These are phyloP conservation scores for Fusarium ambrosium DNA, from an alignment of 2,329 filamentous ascomycete genomes.

Conservation along the genomic window DNA sequence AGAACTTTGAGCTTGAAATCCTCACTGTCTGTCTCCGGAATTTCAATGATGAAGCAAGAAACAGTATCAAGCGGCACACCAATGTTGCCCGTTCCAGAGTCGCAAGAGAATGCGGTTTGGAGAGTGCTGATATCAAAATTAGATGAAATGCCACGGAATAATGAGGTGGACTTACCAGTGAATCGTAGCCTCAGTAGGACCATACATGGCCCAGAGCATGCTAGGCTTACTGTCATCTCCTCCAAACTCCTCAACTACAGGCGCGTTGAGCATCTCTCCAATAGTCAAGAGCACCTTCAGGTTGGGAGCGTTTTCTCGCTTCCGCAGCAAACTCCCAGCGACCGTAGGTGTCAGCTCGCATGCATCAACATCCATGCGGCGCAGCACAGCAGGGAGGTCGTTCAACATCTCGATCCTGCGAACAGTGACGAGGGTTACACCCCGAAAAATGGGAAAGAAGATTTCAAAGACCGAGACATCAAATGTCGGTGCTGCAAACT, in stretches of 20 bases:
- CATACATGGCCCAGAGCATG: slow-evolving; percentile 93
- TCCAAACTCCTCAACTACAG: slow-evolving; percentile 85
- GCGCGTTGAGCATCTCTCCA: slow-evolving; percentile 89
- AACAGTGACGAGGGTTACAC: slow-evolving; percentile 79
- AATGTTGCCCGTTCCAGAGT: slow-evolving; percentile 75
- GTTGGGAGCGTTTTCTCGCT: slow-evolving; percentile 74
- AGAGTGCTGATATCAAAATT: slow-evolving; percentile 68
- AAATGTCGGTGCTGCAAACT: slow-evolving; percentile 93
- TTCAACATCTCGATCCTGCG: slow-evolving; percentile 78
- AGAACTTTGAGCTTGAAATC: slow-evolving; percentile 64
- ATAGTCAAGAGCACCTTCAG: slow-evolving; percentile 85
- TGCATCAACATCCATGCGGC: slow-evolving; percentile 78
- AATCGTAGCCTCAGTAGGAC: slow-evolving; percentile 91
- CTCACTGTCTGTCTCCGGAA: slow-evolving; percentile 48
- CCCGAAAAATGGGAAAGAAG: slow-evolving; percentile 86
- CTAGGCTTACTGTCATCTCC: slow-evolving; percentile 64
- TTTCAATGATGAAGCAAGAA: slow-evolving; percentile 77
- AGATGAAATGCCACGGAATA: background rate
- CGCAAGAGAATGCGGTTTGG: slow-evolving; percentile 70
- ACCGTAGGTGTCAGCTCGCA: slow-evolving; percentile 93
- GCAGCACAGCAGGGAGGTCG: slow-evolving; percentile 78
- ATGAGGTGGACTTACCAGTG: slow-evolving; percentile 71
- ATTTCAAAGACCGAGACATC: slow-evolving; percentile 97
- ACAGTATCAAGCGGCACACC: slow-evolving; percentile 85
- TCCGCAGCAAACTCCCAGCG: slow-evolving; percentile 79